Percentiles rank a stretch among this genome's conserved stretches.
Conservation (phyloP, 2,329 filamentous ascomycete genomes). For the Epichloe hybrida region DNA sequence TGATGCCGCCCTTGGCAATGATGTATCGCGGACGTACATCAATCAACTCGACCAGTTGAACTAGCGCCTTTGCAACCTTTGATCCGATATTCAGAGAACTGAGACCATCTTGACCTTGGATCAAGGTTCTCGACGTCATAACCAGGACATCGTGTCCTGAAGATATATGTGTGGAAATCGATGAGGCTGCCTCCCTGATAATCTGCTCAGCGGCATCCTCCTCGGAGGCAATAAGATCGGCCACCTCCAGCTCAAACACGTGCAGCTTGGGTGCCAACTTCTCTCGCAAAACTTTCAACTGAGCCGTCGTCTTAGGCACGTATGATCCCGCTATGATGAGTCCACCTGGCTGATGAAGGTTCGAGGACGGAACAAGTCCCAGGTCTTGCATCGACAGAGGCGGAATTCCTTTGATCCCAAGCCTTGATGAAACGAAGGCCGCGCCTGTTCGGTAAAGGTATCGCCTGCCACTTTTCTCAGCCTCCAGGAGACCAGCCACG, state of each 20-base stretch:
- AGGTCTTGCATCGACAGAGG: slow-evolving; percentile 34
- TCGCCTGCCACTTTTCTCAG: slow-evolving; percentile 17
- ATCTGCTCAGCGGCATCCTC: slow-evolving; percentile 17
- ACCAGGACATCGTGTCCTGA: slow-evolving; percentile 37
- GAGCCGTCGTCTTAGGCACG: slow-evolving; percentile 43
- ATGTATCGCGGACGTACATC: slow-evolving; percentile 37
- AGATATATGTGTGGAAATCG: slow-evolving; percentile 15
- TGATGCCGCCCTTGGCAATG: slow-evolving; percentile 47
- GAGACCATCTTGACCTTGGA: slow-evolving; percentile 29
- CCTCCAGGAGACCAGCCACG: slow-evolving; percentile 31
- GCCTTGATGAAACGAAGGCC: slow-evolving; percentile 29
- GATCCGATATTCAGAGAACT: slow-evolving; percentile 36
- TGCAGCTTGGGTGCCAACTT: slow-evolving; percentile 25
- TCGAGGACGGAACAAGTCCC: slow-evolving; percentile 10
- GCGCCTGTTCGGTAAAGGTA: slow-evolving; percentile 26
- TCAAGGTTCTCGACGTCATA: slow-evolving; percentile 41
- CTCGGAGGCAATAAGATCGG: slow-evolving; percentile 15
- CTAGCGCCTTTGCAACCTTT: slow-evolving; percentile 36
- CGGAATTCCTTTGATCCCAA: slow-evolving; percentile 35
- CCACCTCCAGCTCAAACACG: slow-evolving; percentile 32
- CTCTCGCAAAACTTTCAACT: slow-evolving; percentile 29
- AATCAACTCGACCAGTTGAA: slow-evolving; percentile 30
- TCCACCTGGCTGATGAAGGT: slow-evolving; percentile 22
- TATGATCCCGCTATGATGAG: slow-evolving; percentile 42
- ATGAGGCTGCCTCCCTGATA: slow-evolving; percentile 19